Evolutionary conservation across 805 yeast species (phyloP).

Genomic region (Yarrowia sp.): DNA sequence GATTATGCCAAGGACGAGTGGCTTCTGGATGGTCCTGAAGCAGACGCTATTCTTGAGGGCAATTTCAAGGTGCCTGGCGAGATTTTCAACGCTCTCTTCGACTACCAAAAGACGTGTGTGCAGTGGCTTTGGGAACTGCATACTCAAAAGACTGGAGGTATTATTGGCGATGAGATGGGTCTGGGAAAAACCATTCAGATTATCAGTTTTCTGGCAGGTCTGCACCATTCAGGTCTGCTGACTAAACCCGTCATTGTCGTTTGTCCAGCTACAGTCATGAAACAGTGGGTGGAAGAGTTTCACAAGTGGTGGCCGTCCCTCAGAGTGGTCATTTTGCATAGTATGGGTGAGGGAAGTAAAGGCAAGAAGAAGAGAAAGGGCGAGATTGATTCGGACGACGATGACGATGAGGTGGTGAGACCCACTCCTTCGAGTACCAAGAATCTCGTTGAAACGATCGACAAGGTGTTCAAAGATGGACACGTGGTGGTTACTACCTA

Average conservation of each 20-base stretch:
- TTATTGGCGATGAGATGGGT: conserved; percentile 98
- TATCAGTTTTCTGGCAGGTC: conserved; percentile 86
- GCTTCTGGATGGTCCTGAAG: conserved; percentile 47
- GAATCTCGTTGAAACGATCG: conserved; percentile 59
- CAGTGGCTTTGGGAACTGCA: conserved; percentile 98
- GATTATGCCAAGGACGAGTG: conserved; percentile 34
- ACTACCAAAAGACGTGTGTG: conserved; percentile 94
- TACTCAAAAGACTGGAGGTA: conserved; percentile 89
- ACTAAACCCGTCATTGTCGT: conserved; percentile 83
- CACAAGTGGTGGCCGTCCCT: conserved; percentile 99
- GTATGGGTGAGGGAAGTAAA: conserved; percentile 88
- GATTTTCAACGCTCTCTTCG: conserved; percentile 82
- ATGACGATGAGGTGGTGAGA: conserved; percentile 34
- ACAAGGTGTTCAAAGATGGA: conserved; percentile 68
- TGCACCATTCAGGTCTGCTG: conserved; percentile 79
- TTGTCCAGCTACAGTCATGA: conserved; percentile 95
- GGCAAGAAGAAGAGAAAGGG: conserved; percentile 41
- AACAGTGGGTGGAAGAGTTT: conserved; percentile 96
- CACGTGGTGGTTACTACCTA: conserved; percentile 91
- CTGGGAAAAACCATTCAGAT: conserved; percentile 94
- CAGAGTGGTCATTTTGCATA: conserved; percentile 82
- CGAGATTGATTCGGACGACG: not conserved
- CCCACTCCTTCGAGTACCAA: conserved; percentile 47
- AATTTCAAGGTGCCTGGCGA: conserved; percentile 87
- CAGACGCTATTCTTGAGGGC: conserved; percentile 77